Conservation (phyloP, 2,329 filamentous ascomycete genomes). For the Fusarium falciforme region DNA sequence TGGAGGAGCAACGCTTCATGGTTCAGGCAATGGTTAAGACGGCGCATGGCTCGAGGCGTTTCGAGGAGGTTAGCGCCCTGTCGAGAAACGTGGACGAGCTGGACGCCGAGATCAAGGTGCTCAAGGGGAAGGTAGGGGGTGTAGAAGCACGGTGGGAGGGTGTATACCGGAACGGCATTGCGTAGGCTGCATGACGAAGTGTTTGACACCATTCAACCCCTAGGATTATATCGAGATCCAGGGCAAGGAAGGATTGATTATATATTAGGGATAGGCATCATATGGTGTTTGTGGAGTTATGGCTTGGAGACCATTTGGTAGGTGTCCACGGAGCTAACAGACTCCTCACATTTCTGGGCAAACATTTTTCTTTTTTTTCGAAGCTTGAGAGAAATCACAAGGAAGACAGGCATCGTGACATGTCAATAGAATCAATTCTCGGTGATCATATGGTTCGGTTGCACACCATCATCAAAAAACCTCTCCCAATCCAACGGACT, state of each 20-base stretch:
- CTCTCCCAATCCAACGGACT: conserved; percentile 2
- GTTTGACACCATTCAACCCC: background rate
- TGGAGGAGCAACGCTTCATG: conserved; percentile 93
- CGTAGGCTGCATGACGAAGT: conserved; percentile 15
- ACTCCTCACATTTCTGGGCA: conserved; percentile 5
- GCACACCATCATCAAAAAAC: conserved; percentile 21
- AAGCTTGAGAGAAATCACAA: background rate
- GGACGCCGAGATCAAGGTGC: conserved; percentile 77
- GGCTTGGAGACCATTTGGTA: conserved; percentile 6
- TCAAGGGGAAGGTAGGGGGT: conserved; percentile 72
- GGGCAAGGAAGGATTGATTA: background rate
- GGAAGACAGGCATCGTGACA: background rate
- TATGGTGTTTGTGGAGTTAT: conserved; percentile 48
- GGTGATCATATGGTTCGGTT: conserved; percentile 17
- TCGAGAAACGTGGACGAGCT: conserved; percentile 85
- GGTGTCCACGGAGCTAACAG: conserved; percentile 7
- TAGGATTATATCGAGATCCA: background rate
- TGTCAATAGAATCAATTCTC: conserved; percentile 19
- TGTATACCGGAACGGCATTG: conserved; percentile 55
- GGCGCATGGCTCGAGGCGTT: conserved; percentile 79
- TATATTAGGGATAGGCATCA: conserved; percentile 44
- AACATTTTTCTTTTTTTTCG: background rate
- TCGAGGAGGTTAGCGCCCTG: conserved; percentile 87
- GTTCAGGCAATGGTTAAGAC: conserved; percentile 86
- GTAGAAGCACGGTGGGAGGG: conserved; percentile 72